Conservation (phyloP, 352 stramenopile species). For the Globisporangium iwayamae region DNA sequence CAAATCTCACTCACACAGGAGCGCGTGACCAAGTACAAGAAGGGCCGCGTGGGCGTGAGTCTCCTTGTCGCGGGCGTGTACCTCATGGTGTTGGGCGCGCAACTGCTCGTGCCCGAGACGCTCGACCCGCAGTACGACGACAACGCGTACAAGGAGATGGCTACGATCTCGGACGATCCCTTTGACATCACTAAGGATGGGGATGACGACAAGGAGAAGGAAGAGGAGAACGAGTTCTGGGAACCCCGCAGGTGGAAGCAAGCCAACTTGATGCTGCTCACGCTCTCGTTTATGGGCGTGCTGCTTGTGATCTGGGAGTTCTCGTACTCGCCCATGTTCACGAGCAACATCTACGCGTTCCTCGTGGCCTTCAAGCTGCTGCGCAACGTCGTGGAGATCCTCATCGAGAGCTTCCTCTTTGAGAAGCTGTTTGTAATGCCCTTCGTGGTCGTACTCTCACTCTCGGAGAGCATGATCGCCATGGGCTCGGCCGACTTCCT, state of each 20-base stretch:
- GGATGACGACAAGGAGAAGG: constrained; percentile 34
- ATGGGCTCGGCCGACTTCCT: constrained; percentile 95
- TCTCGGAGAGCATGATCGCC: constrained; percentile 92
- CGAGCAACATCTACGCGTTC: constrained; percentile 89
- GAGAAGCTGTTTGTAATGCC: constrained; percentile 91
- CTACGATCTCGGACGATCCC: constrained; percentile 37
- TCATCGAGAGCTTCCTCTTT: constrained; percentile 83
- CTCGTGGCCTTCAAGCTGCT: constrained; percentile 90
- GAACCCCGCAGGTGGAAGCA: constrained; percentile 88
- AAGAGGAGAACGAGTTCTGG: constrained; percentile 75
- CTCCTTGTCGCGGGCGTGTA: constrained; percentile 84
- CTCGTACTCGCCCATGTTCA: constrained; percentile 93
- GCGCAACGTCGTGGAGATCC: constrained; percentile 76
- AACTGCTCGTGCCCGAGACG: constrained; percentile 83
- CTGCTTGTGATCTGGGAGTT: constrained; percentile 96
- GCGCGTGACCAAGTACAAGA: constrained; percentile 80
- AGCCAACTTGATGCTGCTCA: constrained; percentile 86
- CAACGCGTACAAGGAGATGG: constrained; percentile 74
- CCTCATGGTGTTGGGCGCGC: constrained; percentile 55
- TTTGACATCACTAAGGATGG: constrained; percentile 76
- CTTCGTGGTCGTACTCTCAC: constrained; percentile 87
- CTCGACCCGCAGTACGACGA: constrained; percentile 74
- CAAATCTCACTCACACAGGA: constrained; percentile 79
- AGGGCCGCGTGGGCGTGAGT: constrained; percentile 80
- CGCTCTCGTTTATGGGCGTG: constrained; percentile 76